Conservation (phyloP, 495 filamentous ascomycete genomes). For the Penicillium tannophilum region DNA sequence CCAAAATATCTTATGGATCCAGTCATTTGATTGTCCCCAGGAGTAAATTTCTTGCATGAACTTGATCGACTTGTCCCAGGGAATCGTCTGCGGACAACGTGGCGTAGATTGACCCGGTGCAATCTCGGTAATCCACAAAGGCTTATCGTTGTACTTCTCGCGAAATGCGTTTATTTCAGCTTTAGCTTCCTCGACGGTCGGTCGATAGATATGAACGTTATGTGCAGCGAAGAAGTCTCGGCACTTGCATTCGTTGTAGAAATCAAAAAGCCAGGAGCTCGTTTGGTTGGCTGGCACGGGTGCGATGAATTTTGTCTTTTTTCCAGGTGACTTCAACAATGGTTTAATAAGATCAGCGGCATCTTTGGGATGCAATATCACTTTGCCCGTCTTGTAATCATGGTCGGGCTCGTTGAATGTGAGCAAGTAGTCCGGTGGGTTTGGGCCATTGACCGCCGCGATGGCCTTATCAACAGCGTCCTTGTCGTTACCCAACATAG, state of each 20-base stretch:
- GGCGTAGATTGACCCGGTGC: neutral
- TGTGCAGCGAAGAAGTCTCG: constrained; percentile 1
- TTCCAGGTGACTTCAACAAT: neutral
- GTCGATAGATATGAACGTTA: constrained; percentile 1
- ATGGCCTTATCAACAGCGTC: constrained; percentile 3
- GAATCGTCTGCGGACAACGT: neutral
- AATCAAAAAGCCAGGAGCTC: constrained; percentile 3
- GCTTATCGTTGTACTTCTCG: constrained; percentile 5
- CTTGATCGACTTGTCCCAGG: neutral
- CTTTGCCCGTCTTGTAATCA: neutral
- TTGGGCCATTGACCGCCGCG: constrained; percentile 1
- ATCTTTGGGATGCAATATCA: constrained; percentile 2
- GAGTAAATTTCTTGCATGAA: neutral
- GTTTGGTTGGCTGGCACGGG: constrained; percentile 2
- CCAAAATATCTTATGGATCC: constrained; percentile 7
- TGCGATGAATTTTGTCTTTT: constrained; percentile 3
- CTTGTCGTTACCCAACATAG: constrained; percentile 3
- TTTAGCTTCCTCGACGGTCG: constrained; percentile 1
- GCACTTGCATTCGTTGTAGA: constrained; percentile 4
- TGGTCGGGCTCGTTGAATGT: constrained; percentile 7
- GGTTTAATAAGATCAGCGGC: constrained; percentile 3
- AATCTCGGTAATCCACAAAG: constrained; percentile 9
- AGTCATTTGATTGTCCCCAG: neutral
- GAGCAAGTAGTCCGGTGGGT: constrained; percentile 5
- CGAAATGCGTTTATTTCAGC: constrained; percentile 1